Conservation (phyloP, 805 yeast species). For the Zygosaccharomyces kombuchaensis region DNA sequence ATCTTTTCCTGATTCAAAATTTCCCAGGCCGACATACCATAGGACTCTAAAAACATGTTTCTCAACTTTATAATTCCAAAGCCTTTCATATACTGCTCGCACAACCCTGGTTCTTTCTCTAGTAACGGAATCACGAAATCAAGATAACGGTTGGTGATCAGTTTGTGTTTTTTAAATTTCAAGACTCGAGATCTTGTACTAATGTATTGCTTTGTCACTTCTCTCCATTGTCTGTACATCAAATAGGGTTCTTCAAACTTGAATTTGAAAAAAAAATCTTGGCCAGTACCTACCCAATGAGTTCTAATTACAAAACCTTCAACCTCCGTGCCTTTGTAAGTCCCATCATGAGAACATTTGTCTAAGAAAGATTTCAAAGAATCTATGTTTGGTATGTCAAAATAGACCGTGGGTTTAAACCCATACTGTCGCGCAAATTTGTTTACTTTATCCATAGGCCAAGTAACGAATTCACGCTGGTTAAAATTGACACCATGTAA, state of each 20-base stretch:
- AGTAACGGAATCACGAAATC: constrained; percentile 60
- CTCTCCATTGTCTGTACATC: constrained; percentile 87
- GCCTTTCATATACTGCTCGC: constrained; percentile 46
- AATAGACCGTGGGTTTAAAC: constrained; percentile 54
- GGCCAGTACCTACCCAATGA: constrained; percentile 25
- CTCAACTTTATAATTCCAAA: constrained; percentile 75
- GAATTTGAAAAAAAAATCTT: constrained; percentile 69
- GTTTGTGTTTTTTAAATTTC: constrained; percentile 49
- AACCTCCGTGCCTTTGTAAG: constrained; percentile 63
- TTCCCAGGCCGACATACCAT: constrained; percentile 56
- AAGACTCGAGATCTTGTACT: constrained; percentile 33
- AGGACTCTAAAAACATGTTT: constrained; percentile 51
- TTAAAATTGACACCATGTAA: constrained; percentile 85
- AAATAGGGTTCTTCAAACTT: constrained; percentile 95
- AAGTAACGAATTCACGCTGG: constrained; percentile 56
- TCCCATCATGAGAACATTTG: constrained; percentile 58
- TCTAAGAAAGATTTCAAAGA: constrained; percentile 50
- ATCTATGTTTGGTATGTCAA: constrained; percentile 37
- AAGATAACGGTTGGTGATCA: constrained; percentile 62
- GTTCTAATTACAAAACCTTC: constrained; percentile 94
- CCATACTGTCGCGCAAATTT: constrained; percentile 65
- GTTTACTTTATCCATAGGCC: constrained; percentile 55
- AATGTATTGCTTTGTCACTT: constrained; percentile 64
- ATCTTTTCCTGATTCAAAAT: constrained; percentile 45
- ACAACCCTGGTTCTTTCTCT: constrained; percentile 43